These are phyloP conservation scores for Lithocarpus polystachyus DNA, from an alignment of 306 rosid genomes.

Conservation along the genomic window DNA sequence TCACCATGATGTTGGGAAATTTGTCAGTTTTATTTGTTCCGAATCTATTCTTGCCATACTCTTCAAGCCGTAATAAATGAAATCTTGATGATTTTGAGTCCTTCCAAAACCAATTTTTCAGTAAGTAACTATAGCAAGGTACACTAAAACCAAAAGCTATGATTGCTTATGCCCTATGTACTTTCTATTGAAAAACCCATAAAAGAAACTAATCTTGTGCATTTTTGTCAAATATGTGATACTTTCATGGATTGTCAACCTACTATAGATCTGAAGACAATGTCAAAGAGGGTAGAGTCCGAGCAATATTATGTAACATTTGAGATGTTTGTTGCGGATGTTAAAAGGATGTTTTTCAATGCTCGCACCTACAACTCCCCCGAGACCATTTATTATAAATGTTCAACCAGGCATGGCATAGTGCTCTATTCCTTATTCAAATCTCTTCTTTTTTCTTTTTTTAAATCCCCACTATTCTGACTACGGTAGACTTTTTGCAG, in stretches of 20 bases:
- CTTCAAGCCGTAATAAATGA: background rate
- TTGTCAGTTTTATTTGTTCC: background rate
- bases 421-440: background rate
- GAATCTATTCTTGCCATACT: background rate
- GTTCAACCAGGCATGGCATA: conserved; percentile 63
- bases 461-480: background rate
- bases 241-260: conserved; percentile 1
- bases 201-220: background rate
- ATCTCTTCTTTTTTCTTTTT: background rate
- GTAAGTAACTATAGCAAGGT: background rate
- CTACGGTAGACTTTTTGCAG: conserved; percentile 33
- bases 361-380: conserved; percentile 94
- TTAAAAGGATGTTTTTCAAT: conserved; percentile 80
- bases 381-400: conserved; percentile 86
- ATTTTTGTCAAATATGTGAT: background rate
- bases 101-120: background rate
- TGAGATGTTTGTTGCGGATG: conserved; percentile 96
- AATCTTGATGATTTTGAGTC: background rate
- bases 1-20: background rate
- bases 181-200: background rate
- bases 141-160: background rate
- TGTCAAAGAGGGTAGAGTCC: conserved; percentile 92
- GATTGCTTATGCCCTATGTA: background rate
- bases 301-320: conserved; percentile 90
- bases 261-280: conserved; percentile 79